Evolutionary conservation across 2,329 filamentous ascomycete genomes (phyloP).

Genomic region (Sarocladium brachiariae): DNA sequence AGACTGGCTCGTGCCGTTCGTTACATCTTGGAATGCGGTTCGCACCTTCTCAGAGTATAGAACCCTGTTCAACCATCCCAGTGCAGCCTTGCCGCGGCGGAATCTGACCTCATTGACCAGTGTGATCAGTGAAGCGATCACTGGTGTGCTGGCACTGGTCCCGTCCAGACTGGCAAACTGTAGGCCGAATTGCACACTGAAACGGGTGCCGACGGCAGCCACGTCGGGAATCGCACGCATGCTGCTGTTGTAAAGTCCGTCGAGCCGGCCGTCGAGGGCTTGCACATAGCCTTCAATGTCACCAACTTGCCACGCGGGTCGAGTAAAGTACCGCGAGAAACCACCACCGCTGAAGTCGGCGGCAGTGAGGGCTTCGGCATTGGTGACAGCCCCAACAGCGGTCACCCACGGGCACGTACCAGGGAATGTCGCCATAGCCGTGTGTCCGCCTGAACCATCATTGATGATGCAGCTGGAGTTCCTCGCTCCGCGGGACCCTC

Average conservation of each 20-base stretch:
- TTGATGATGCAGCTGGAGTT: constrained; percentile 49
- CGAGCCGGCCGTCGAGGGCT: constrained; percentile 33
- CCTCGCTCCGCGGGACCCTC: constrained; percentile 36
- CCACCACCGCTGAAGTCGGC: constrained; percentile 43
- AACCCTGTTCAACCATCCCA: constrained; percentile 48
- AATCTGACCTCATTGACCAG: constrained; percentile 49
- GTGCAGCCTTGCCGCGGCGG: constrained; percentile 36
- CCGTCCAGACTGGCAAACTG: constrained; percentile 25
- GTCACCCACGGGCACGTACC: constrained; percentile 64
- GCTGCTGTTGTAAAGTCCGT: constrained; percentile 34
- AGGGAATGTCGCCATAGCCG: constrained; percentile 57
- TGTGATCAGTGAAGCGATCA: constrained; percentile 47
- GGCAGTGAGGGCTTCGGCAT: constrained; percentile 27
- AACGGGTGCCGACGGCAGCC: constrained; percentile 51
- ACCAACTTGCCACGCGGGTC: constrained; percentile 37
- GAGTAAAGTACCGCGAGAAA: constrained; percentile 44
- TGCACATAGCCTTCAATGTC: constrained; percentile 34
- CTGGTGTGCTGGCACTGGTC: constrained; percentile 47
- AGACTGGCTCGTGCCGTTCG: constrained; percentile 30
- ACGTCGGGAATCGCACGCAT: constrained; percentile 47
- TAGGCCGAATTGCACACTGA: constrained; percentile 30
- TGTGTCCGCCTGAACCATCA: constrained; percentile 44
- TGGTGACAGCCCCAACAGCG: constrained; percentile 52
- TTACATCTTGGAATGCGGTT: constrained; percentile 34
- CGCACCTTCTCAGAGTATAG: constrained; percentile 36